Percentiles rank a stretch among this genome's conserved stretches.
These are phyloP conservation scores for Phytopythium ostracodes DNA, from an alignment of 352 stramenopile genomes.

Conservation along the genomic window DNA sequence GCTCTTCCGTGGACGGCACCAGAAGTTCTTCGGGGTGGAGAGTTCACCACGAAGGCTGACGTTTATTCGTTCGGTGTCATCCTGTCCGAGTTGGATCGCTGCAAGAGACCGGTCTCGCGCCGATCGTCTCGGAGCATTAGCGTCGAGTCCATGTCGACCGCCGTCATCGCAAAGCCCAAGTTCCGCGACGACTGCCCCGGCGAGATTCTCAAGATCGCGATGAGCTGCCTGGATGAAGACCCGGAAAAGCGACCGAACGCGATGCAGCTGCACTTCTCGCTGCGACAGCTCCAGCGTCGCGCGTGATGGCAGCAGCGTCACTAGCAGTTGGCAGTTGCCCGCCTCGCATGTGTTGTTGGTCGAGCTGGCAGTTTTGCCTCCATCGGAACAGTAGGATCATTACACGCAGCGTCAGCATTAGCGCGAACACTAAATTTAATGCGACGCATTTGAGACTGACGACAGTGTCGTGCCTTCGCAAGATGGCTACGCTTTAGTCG, in stretches of 20 bases:
- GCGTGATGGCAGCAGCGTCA: background rate
- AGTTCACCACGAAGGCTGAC: conserved; percentile 59
- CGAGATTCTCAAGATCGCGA: conserved; percentile 35
- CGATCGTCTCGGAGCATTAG: conserved; percentile 16
- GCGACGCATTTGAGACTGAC: background rate
- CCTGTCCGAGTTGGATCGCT: conserved; percentile 63
- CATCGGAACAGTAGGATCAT: background rate
- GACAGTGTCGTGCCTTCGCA: too few species aligned
- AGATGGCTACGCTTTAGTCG: background rate
- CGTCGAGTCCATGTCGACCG: conserved; percentile 17
- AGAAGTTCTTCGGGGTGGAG: conserved; percentile 51
- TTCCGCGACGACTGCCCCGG: conserved; percentile 42
- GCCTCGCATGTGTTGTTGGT: background rate
- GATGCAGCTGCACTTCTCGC: conserved; percentile 58
- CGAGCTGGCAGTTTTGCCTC: background rate
- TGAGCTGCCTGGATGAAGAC: conserved; percentile 40
- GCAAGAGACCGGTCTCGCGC: conserved; percentile 27
- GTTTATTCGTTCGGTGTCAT: conserved; percentile 71
- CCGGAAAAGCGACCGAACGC: conserved; percentile 41
- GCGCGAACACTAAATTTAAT: background rate
- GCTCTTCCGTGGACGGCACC: conserved; percentile 44
- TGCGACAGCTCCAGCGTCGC: conserved; percentile 28
- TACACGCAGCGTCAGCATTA: background rate
- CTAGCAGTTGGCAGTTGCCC: background rate
- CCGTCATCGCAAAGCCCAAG: conserved; percentile 26